Evolutionary conservation across 2,329 filamentous ascomycete species (phyloP), one percentile per base, ranked within the genome.

Genomic region (Curvularia eragrostidis): DNA sequence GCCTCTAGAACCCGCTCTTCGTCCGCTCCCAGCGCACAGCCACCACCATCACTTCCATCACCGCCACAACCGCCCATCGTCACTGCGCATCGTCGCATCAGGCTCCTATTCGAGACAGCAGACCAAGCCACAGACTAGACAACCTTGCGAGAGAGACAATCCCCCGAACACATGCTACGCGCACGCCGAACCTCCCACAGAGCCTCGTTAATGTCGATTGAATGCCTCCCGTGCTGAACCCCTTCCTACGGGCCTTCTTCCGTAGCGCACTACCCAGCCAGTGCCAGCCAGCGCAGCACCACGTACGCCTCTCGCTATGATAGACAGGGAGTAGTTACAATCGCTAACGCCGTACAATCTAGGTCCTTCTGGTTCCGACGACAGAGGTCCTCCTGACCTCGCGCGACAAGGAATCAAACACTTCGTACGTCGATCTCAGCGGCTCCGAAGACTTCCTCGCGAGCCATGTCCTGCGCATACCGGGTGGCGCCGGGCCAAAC

Each of bases 231-330:
- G 72, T 74, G 63, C 86, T 98, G 88, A 99, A 99, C 82, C 95
- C 95, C 78, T 98, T 97, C 82, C 86, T 99, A 79, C 89, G 91
- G 84, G 93, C 94, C 85, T 98, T 99, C 88, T 97, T 97, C 86
- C 93, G 92, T 83, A 98, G 93, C 86, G 88, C 91, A 78, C 86
- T 97, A 76, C 90, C 91, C 69, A 84, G 90, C 72, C 94, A 98
- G 88, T 98, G 95, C 84, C 87, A 89, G 63, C 93, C 95, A 54
- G 86, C 93, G 65, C 90, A 95, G 78, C 91, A 96, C 78, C 91
- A 98, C 83, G 87, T 88, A 82, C 68, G 80, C 59, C 5, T 26
- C 41, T 36, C 13, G 21, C 28, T 38, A 9, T 23, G 21, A 6
- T 10, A 28, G 7, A 42, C 21, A 18, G 23, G 30, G n/a, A 39